Base-by-base conservation (phyloP, 305 asterid genomes). In the Ajuga reptans region DNA sequence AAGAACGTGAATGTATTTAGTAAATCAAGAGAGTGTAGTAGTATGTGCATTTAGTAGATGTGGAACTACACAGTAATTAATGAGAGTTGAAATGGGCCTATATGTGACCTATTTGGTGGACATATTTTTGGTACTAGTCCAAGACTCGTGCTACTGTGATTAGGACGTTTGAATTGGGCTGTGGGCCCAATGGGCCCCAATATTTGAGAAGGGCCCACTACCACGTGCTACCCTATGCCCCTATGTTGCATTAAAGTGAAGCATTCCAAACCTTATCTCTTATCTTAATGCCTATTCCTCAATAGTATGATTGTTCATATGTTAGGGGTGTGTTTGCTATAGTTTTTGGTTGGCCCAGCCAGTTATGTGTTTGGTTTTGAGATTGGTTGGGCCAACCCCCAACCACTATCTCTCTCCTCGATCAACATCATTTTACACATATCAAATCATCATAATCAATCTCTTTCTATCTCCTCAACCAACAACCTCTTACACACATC, bases 261-360 rank as follows among this genome's bases (percentile, higher is more conserved):
- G 82, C 82, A 77, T 58, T 66, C 75, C 72, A 31, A 71, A 57
- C 78, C 79, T 80, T 75, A 69, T 79, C 82, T 66, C 72, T 73
- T 68, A 69, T 78, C 77, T 69, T 4, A n/a, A 39, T 64, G 67
- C 51, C 78, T 60, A 21, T 54, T 70, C 73, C 14, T 21, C n/a
- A 41, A 53, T 59, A 41, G 9, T 63, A 77, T 68, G 47, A 33
- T 27, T n/a, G n/a, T n/a, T n/a, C n/a, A n/a, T n/a, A n/a, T n/a
- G n/a, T n/a, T n/a, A n/a, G n/a, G n/a, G n/a, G n/a, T n/a, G n/a
- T n/a, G n/a, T n/a, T n/a, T n/a, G n/a, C n/a, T n/a, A n/a, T n/a
- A n/a, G n/a, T n/a, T n/a, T n/a, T n/a, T n/a, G n/a, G n/a, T n/a
- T n/a, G n/a, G n/a, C n/a, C n/a, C n/a, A n/a, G n/a, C n/a, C n/a